A percentile compares a stretch with the other conserved stretches of the same genome.
Evolutionary conservation across 768 basidiomycete species (phyloP).

Genomic region (Agaricus subrufescens): DNA sequence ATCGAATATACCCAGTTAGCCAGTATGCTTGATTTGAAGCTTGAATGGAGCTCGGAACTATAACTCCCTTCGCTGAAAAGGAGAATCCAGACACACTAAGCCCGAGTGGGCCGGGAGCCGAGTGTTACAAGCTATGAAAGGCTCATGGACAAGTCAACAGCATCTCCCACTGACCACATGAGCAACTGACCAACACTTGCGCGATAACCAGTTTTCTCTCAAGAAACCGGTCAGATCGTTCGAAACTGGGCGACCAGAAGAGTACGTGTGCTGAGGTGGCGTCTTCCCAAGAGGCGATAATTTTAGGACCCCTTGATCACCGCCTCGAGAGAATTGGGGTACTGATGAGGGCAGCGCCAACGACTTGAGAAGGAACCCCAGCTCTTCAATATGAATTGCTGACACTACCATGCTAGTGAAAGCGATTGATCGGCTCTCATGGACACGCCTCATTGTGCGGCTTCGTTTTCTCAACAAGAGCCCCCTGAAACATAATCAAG

Average conservation of each 20-base stretch:
- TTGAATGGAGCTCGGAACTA: no score
- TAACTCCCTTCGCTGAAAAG: no score
- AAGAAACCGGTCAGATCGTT: not conserved
- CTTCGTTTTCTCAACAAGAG: not conserved
- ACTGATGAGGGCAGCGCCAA: constrained; percentile 3
- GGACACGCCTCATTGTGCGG: not conserved
- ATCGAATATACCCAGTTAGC: no score
- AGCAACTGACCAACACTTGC: no score
- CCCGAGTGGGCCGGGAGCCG: no score
- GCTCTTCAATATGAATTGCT: constrained; percentile 2
- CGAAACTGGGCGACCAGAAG: not conserved
- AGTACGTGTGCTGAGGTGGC: not conserved
- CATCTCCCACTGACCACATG: no score
- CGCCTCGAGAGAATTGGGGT: constrained; percentile 10
- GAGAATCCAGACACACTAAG: no score
- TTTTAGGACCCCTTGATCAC: constrained; percentile 1
- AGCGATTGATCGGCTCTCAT: constrained; percentile 4
- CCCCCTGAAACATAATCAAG: not conserved
- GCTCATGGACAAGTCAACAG: no score
- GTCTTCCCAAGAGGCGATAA: not conserved
- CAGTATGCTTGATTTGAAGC: no score
- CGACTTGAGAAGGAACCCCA: not conserved
- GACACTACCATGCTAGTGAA: not conserved
- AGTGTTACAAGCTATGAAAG: no score
- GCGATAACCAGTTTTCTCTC: no score